Evolutionary conservation across 2,329 filamentous ascomycete genomes (phyloP), one percentile per base, ranked within the genome.

Genomic region (Diaporthe amygdali): DNA sequence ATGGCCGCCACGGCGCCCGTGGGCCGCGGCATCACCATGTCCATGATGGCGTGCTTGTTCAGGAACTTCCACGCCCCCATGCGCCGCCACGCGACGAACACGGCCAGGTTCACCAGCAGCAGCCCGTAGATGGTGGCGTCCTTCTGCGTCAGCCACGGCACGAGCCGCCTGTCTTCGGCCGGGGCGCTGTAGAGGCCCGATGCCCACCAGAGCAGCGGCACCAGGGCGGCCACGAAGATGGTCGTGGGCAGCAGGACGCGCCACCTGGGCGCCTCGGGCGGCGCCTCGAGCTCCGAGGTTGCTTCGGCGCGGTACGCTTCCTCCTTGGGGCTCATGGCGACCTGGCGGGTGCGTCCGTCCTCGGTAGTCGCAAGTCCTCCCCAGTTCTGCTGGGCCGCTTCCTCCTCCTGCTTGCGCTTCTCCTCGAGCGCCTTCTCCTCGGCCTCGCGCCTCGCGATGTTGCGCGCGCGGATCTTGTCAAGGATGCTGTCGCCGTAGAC

Each of bases 11-110:
- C 76, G 73, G 93, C 80, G 73, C 88, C 87, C 25, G 89, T 71
- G 5, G 92, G 87, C 73, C 87, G 87, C 10, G 93, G 92, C 66
- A 90, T 90, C 8, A 89, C 92, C 8, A 92, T 86, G 10, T 91
- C 83, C 44, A 91, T 79, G 49, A 93, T 83, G 81, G 94, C 90
- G 82, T 92, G 92, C 73, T 85, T 88, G 81, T 94, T 95, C 75
- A 94, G 81, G 20, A 90, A 66, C 15, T 82, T 81, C 91, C 92
- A 96, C 37, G 90, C 76, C 1, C 89, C 89, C 56, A 92, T 92
- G 14, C 90, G 74, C 74, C 87, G 87, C 91, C 92, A 94, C 34
- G 85, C 81, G 30, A 86, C 70, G 74, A 86, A 91, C 14, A 92
- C 82, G 47, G 84, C 74, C 8, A 86, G 70, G 78, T 95, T 94